These are phyloP conservation scores for Phytophthora vignae DNA, from an alignment of 352 stramenopile species.

Conservation along the genomic window DNA sequence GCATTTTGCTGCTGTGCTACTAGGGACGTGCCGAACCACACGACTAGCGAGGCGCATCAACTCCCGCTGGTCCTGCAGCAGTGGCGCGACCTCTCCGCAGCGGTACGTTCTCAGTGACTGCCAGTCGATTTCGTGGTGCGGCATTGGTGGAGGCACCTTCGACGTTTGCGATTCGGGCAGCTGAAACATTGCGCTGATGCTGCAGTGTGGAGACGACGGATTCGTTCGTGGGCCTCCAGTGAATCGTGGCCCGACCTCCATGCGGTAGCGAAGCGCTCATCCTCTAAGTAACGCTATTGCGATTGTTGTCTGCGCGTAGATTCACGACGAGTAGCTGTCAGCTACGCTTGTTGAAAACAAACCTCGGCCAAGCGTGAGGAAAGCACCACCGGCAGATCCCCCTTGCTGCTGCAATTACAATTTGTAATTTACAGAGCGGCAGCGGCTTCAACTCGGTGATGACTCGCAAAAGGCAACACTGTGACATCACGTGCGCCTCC, in stretches of 20 bases:
- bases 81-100: constrained; percentile 63
- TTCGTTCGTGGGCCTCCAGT: neutral
- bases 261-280: constrained; percentile 10
- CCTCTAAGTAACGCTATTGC: neutral
- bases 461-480: no score
- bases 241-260: neutral
- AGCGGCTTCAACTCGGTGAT: no score
- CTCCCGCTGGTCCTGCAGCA: constrained; percentile 60
- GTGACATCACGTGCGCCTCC: no score
- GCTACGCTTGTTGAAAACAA: no score
- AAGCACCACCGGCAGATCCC: constrained; percentile 7
- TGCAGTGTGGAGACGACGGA: neutral
- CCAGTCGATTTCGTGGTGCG: neutral
- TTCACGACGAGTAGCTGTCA: constrained; percentile 28
- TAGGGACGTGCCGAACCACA: constrained; percentile 69
- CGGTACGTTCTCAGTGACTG: constrained; percentile 35
- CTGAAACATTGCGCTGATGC: constrained; percentile 2
- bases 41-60: constrained; percentile 57
- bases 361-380: no score
- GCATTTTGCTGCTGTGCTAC: neutral
- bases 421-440: no score
- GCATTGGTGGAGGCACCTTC: constrained; percentile 7
- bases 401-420: no score
- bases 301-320: constrained; percentile 20
- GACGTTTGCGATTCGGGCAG: constrained; percentile 1